A percentile compares a stretch with the other conserved stretches of the same genome.
Evolutionary conservation across 2,329 filamentous ascomycete species (phyloP).

Genomic region (Pestalotiopsis sp.): DNA sequence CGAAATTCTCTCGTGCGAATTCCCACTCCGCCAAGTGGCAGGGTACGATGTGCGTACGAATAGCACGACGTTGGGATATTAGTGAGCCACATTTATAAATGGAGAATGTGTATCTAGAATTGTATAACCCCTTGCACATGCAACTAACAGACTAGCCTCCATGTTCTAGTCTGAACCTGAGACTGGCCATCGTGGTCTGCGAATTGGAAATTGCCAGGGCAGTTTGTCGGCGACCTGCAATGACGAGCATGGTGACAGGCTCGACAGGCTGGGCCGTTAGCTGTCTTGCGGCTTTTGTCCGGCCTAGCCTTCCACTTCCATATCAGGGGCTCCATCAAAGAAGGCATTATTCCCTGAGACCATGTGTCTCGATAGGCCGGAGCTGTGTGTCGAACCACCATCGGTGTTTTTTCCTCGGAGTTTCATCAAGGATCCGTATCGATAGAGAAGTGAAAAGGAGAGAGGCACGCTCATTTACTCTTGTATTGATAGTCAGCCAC

Average conservation of each 20-base stretch:
- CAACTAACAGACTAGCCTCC: background rate
- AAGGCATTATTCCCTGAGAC: background rate
- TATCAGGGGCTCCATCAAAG: background rate
- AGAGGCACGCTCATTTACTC: background rate
- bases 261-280: background rate
- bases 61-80: background rate
- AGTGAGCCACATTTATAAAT: background rate
- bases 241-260: background rate
- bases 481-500: background rate
- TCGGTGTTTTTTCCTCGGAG: background rate
- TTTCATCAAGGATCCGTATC: background rate
- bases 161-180: background rate
- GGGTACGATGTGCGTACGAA: background rate
- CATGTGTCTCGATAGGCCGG: background rate
- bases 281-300: background rate
- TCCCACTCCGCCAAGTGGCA: background rate
- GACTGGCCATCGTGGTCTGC: background rate
- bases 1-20: background rate
- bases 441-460: background rate
- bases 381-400: background rate
- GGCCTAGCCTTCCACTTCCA: background rate
- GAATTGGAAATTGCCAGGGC: background rate
- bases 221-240: background rate
- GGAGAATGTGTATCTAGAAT: background rate
- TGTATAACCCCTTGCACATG: background rate